A percentile compares a stretch with the other conserved stretches of the same genome.
Evolutionary conservation across 192 early-diverging fungal species (phyloP).

Genomic region (Gryganskiella cystojenkinii): DNA sequence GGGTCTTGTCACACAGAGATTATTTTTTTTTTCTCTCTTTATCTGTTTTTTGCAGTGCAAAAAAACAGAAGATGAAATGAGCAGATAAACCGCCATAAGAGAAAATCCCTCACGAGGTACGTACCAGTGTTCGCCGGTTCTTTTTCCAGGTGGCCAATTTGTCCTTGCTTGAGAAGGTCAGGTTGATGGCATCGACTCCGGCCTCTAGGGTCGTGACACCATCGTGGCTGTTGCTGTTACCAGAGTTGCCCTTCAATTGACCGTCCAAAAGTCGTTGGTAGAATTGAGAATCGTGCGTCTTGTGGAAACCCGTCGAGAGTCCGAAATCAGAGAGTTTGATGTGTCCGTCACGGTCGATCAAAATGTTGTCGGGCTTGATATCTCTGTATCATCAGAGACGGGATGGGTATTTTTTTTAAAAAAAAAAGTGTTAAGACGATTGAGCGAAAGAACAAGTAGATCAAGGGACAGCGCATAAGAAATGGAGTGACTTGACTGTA

Average conservation of each 20-base stretch:
- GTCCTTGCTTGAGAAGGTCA: slow-evolving; percentile 94
- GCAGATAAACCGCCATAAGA: not conserved
- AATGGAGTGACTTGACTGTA: no score
- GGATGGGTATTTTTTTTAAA: not conserved
- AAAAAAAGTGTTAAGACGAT: not conserved
- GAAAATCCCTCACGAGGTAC: not conserved
- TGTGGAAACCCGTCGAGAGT: slow-evolving; percentile 99
- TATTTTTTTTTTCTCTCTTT: no score
- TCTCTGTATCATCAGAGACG: slow-evolving; percentile 57
- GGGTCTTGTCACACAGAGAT: no score
- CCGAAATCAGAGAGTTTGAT: slow-evolving; percentile 99
- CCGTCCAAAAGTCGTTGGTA: slow-evolving; percentile 87
- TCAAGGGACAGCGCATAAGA: no score
- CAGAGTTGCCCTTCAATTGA: slow-evolving; percentile 62
- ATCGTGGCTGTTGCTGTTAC: slow-evolving; percentile 44
- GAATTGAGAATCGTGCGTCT: slow-evolving; percentile 97
- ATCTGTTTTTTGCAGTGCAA: no score
- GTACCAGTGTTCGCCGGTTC: slow-evolving; percentile 90
- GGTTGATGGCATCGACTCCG: slow-evolving; percentile 84
- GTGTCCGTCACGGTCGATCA: slow-evolving; percentile 99
- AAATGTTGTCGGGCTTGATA: slow-evolving; percentile 88
- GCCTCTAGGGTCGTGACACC: slow-evolving; percentile 37
- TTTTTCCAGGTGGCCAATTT: slow-evolving; percentile 98
- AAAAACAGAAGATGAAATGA: not conserved
- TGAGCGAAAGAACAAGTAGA: not conserved